phyloP scores from a whole-genome alignment of 257 asterid species.

The Solanum paucissectum region DNA sequence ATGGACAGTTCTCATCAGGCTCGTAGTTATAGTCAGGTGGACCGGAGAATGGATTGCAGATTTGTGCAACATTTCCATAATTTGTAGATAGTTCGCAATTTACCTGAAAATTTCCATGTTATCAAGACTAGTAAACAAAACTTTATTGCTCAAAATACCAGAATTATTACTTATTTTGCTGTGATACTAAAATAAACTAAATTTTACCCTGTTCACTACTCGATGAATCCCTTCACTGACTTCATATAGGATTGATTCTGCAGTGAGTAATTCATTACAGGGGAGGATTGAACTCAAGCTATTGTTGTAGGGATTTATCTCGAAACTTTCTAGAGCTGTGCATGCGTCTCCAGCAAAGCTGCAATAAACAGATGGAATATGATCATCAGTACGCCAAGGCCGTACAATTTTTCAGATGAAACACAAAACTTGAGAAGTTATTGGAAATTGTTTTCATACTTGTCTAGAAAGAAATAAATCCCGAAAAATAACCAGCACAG shows the following conservation, averaged over 20 bases:
- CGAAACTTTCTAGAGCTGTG: constrained; percentile 62
- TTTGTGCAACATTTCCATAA: constrained; percentile 46
- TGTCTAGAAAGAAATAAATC: constrained; percentile 46
- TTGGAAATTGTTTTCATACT: constrained; percentile 19
- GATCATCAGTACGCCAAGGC: background rate
- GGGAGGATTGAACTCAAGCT: constrained; percentile 80
- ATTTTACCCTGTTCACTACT: constrained; percentile 42
- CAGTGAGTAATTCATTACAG: constrained; percentile 58
- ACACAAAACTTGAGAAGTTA: background rate
- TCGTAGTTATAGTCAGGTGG: constrained; percentile 55
- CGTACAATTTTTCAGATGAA: background rate
- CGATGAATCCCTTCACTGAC: constrained; percentile 46
- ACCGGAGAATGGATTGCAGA: constrained; percentile 84
- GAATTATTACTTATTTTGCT: background rate
- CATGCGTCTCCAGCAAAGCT: constrained; percentile 77
- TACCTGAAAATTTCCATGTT: constrained; percentile 39
- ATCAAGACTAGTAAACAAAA: background rate
- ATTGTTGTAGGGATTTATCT: constrained; percentile 64
- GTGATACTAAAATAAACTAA: background rate
- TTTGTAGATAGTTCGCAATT: constrained; percentile 44
- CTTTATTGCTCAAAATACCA: background rate
- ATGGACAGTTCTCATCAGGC: constrained; percentile 38
- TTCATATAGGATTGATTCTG: constrained; percentile 33
- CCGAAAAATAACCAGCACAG: constrained; percentile 71
- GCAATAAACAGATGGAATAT: background rate